Conservation (phyloP, 306 rosid species). For the Citrullus mucosospermus region DNA sequence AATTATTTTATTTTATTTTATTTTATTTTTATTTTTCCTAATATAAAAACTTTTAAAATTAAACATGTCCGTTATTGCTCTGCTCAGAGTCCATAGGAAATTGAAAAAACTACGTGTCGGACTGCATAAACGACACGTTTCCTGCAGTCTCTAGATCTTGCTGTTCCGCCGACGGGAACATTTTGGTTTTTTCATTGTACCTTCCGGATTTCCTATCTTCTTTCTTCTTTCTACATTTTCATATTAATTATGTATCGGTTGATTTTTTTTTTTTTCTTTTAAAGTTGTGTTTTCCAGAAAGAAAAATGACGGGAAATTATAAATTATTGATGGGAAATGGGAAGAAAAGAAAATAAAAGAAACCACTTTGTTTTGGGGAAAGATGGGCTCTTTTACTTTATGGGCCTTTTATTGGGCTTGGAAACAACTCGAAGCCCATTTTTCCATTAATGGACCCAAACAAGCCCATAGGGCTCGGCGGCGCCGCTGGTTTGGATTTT, state of each 20-base stretch:
- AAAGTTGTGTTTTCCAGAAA: background rate
- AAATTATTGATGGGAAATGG: too few species aligned
- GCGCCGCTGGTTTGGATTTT: background rate
- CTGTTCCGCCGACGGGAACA: background rate
- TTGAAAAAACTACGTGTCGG: background rate
- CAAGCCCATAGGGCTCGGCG: background rate
- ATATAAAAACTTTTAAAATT: too few species aligned
- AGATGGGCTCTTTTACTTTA: too few species aligned
- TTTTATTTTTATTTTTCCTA: too few species aligned
- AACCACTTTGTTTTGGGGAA: too few species aligned
- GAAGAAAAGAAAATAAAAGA: too few species aligned
- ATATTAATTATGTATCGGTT: too few species aligned
- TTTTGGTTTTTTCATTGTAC: background rate
- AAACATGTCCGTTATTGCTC: background rate
- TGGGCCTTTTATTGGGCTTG: background rate
- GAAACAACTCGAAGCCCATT: background rate
- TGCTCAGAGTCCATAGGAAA: background rate
- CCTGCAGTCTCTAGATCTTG: background rate
- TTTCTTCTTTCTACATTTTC: background rate
- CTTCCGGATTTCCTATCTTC: background rate
- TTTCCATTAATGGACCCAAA: background rate
- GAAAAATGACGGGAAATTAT: too few species aligned
- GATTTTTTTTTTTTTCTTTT: too few species aligned
- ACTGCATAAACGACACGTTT: background rate
- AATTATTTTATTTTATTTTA: too few species aligned